phyloP scores from a whole-genome alignment of 2,329 filamentous ascomycete species.

The Colletotrichum navitas region DNA sequence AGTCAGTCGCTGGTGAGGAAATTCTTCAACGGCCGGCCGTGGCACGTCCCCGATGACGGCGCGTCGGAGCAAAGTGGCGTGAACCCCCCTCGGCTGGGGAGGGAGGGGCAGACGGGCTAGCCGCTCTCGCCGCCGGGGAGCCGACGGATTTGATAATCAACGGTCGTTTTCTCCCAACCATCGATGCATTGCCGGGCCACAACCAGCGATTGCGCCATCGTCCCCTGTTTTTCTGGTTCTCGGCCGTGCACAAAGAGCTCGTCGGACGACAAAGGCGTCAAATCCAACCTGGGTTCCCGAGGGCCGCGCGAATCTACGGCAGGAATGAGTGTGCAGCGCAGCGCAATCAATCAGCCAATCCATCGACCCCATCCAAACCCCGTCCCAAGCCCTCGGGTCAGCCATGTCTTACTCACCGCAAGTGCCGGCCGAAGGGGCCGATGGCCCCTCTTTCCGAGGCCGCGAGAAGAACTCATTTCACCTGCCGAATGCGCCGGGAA shows the following conservation, averaged over 20 bases:
- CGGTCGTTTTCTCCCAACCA: slow-evolving; percentile 12
- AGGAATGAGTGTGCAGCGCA: background rate
- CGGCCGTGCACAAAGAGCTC: too few species aligned
- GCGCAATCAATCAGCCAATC: background rate
- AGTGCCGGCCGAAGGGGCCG: background rate
- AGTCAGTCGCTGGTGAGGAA: slow-evolving; percentile 17
- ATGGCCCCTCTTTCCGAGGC: background rate
- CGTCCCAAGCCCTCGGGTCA: slow-evolving; percentile 12
- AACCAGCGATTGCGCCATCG: background rate
- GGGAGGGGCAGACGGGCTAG: background rate
- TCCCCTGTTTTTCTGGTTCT: too few species aligned
- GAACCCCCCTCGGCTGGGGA: slow-evolving; percentile 15
- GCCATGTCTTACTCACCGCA: slow-evolving; percentile 2
- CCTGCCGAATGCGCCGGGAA: background rate
- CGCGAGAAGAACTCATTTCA: background rate
- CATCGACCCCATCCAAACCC: background rate
- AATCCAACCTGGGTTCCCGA: background rate
- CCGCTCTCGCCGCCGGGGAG: slow-evolving; percentile 13
- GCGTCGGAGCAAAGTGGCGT: slow-evolving; percentile 34
- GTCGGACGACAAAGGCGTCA: too few species aligned
- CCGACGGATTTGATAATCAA: slow-evolving; percentile 33
- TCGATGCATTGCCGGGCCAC: background rate
- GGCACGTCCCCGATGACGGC: slow-evolving; percentile 26
- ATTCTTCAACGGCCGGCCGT: slow-evolving; percentile 20
- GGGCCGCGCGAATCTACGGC: background rate